Percentiles rank a stretch among this genome's conserved stretches.
These are phyloP conservation scores for Kuraishia ogatae DNA, from an alignment of 805 yeast genomes.

Conservation along the genomic window DNA sequence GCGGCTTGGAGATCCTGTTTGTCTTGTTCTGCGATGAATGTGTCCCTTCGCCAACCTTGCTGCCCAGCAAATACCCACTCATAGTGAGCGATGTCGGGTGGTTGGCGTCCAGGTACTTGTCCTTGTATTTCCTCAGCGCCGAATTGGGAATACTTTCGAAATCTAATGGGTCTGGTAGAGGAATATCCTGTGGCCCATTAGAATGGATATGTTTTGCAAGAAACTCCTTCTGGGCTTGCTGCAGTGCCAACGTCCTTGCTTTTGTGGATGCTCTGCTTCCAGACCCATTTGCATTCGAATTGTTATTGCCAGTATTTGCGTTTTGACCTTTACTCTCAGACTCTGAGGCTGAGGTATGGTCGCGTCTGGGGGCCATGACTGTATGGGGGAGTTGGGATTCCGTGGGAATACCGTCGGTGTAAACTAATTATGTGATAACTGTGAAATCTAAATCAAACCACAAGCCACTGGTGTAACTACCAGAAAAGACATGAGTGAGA, in stretches of 20 bases:
- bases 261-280: conserved; percentile 40
- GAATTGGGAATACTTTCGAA: conserved; percentile 55
- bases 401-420: too few relatives aligned
- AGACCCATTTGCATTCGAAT: conserved; percentile 6
- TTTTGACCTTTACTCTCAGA: conserved; percentile 23
- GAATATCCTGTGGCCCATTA: conserved; percentile 59
- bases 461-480: too few relatives aligned
- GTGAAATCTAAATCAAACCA: too few relatives aligned
- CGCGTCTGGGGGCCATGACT: conserved; percentile 6
- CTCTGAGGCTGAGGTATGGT: conserved; percentile 16
- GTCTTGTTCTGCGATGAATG: conserved; percentile 22
- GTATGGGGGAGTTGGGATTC: background rate
- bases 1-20: conserved; percentile 43
- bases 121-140: conserved; percentile 63
- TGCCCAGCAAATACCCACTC: conserved; percentile 61
- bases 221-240: conserved; percentile 63
- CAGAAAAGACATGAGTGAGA: too few relatives aligned
- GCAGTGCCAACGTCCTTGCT: conserved; percentile 50
- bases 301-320: conserved; percentile 21
- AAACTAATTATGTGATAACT: too few relatives aligned
- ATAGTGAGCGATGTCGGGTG: conserved; percentile 55
- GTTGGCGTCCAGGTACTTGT: conserved; percentile 36
- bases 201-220: conserved; percentile 62
- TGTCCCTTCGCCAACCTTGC: conserved; percentile 69
- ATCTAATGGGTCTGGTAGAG: conserved; percentile 52